Conservation (phyloP, 1,139 yeast species). For the Sugiyamaella xylanicola region DNA sequence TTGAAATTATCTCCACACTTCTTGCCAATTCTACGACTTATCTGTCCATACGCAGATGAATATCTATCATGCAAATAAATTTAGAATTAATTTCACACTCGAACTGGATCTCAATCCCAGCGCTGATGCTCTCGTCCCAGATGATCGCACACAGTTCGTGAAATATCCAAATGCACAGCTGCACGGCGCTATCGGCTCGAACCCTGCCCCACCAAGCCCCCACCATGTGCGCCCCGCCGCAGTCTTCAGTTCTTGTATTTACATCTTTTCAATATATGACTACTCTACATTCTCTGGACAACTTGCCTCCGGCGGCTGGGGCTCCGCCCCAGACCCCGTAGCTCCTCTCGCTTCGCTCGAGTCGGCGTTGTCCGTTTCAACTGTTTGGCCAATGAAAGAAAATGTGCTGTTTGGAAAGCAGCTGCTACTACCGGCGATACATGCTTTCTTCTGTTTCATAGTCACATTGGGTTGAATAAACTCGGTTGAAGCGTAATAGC, state of each 20-base stretch:
- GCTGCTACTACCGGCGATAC: no score
- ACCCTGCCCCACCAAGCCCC: no score
- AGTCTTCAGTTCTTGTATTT: no score
- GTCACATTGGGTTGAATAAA: no score
- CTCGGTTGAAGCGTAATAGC: no score
- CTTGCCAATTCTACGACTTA: not conserved
- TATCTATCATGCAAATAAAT: not conserved
- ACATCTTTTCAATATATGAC: no score
- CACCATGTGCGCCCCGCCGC: no score
- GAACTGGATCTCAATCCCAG: not conserved
- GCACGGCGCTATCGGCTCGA: conserved; percentile 3
- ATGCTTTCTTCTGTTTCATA: no score
- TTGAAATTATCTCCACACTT: not conserved
- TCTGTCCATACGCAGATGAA: not conserved
- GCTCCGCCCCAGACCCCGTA: not conserved
- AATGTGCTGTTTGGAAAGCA: not conserved
- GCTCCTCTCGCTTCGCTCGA: not conserved
- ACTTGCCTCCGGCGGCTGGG: conserved; percentile 1
- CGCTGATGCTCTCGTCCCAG: not conserved
- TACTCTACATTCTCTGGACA: no score
- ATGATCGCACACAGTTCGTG: not conserved
- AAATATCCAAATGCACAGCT: not conserved
- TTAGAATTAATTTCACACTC: no score
- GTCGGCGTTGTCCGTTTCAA: no score
- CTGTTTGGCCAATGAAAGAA: no score